These are phyloP conservation scores for Dipteronia dyeriana DNA, from an alignment of 345 rosid species.

Conservation along the genomic window DNA sequence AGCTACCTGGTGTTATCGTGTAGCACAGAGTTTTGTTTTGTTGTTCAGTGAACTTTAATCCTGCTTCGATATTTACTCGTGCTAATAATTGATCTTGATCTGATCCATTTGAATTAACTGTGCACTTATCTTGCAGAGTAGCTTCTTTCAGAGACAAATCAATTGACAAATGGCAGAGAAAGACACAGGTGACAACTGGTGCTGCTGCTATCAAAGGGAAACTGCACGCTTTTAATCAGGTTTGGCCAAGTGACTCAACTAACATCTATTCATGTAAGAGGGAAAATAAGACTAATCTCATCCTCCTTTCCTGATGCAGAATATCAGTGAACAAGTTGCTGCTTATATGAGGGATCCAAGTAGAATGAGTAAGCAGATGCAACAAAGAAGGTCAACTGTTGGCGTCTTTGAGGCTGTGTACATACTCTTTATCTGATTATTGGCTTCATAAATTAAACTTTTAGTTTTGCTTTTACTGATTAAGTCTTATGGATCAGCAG, in stretches of 20 bases:
- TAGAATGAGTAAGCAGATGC: conserved; percentile 97
- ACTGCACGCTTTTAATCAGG: conserved; percentile 97
- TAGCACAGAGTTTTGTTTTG: no score
- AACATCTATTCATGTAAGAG: neutral
- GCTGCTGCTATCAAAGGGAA: conserved; percentile 87
- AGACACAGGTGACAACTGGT: conserved; percentile 86
- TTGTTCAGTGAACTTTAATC: neutral
- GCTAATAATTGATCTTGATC: conserved; percentile 4
- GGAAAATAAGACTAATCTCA: conserved; percentile 19
- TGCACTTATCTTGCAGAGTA: conserved; percentile 50
- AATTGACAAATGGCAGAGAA: conserved; percentile 93
- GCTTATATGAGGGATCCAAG: conserved; percentile 91
- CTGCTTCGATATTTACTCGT: neutral
- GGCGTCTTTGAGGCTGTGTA: conserved; percentile 72
- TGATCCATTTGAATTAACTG: neutral
- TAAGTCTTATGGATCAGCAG: conserved; percentile 26
- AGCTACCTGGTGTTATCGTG: no score
- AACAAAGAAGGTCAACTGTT: conserved; percentile 64
- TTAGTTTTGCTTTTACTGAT: conserved; percentile 22
- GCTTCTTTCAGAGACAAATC: conserved; percentile 81
- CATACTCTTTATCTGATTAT: neutral
- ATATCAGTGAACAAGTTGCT: conserved; percentile 89
- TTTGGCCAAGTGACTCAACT: conserved; percentile 24
- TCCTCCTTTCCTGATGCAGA: conserved; percentile 42
- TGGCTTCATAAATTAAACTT: neutral